Evolutionary conservation across 1,139 yeast species (phyloP), one percentile per base, ranked within the genome.

Genomic region (Blastobotrys raffinosifermentans): DNA sequence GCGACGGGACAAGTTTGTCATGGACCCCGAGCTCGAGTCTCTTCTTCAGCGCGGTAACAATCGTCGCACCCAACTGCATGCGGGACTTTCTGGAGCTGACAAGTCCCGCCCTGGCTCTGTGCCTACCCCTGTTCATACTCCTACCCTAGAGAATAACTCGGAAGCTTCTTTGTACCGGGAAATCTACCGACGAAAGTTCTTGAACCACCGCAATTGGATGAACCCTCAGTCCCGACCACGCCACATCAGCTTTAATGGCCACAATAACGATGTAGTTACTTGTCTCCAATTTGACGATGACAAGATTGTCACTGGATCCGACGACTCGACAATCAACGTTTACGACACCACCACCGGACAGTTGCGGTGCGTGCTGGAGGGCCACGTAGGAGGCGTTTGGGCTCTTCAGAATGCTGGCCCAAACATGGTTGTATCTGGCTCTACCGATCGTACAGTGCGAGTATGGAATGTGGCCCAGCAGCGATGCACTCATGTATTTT

Each of bases 311-410:
- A 87, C 96, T 3, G 96, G 96, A 22, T 89, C 94, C 1, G 97
- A 89, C 53, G 96, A 86, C 50, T 76, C 76, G 48, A 74, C 78
- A 51, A 85, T 91, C 45, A 78, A 85, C 44, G 79, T 93, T 7
- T 87, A 86, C 58, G 80, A 83, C 48, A 78, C 96, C 2, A 66
- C 70, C 25, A 78, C 85, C 0, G 96, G 96, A 4, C 66, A 67
- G 32, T 66, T 80, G 32, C 53, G 53, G 29, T 51, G 51, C 20
- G 53, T 58, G 18, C 67, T 91, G 36, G 70, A 72, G 38, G 97
- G 96, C 9, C 98, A 91, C 55, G 94, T 84, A 42, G 97, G 97
- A 33, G 98, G 98, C 19, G 98, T 93, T 7, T 91, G 99, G 99
- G 97, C 98, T 1, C 68, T 91, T 56, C 87, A 91, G 59, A 89